Conservation (phyloP, 345 rosid species). For the Barbarea vulgaris region DNA sequence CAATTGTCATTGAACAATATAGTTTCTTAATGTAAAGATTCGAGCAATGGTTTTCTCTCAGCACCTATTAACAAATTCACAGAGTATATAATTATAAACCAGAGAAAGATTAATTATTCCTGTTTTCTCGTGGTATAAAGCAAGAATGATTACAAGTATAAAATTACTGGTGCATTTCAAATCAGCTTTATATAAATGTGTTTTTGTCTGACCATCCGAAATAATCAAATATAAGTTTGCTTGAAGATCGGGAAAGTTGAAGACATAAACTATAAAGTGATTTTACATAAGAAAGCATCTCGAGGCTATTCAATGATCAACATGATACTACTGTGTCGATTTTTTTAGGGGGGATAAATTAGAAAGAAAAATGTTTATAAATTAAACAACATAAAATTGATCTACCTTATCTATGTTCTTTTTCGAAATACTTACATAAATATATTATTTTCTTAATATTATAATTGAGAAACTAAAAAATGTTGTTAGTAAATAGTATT, state of each 20-base stretch:
- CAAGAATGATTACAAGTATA: conserved; percentile 31
- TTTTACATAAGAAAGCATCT: conserved; percentile 36
- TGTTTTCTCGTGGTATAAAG: conserved; percentile 29
- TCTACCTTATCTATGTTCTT: conserved; percentile 5
- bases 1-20: background rate
- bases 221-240: conserved; percentile 41
- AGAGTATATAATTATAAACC: background rate
- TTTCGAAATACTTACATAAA: conserved; percentile 18
- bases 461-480: background rate
- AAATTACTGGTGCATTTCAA: conserved; percentile 27
- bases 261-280: conserved; percentile 30
- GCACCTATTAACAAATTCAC: background rate
- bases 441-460: background rate
- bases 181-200: conserved; percentile 38
- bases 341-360: background rate
- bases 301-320: conserved; percentile 36
- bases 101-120: background rate
- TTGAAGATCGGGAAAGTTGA: conserved; percentile 44
- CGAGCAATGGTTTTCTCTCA: background rate
- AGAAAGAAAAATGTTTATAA: background rate
- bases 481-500: background rate
- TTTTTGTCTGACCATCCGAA: conserved; percentile 36
- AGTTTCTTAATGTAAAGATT: background rate
- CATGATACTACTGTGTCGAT: conserved; percentile 22
- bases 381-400: background rate